Percentiles rank a stretch among this genome's conserved stretches.
phyloP scores from a whole-genome alignment of 495 filamentous ascomycete genomes.

The Bathelium albidoporum region DNA sequence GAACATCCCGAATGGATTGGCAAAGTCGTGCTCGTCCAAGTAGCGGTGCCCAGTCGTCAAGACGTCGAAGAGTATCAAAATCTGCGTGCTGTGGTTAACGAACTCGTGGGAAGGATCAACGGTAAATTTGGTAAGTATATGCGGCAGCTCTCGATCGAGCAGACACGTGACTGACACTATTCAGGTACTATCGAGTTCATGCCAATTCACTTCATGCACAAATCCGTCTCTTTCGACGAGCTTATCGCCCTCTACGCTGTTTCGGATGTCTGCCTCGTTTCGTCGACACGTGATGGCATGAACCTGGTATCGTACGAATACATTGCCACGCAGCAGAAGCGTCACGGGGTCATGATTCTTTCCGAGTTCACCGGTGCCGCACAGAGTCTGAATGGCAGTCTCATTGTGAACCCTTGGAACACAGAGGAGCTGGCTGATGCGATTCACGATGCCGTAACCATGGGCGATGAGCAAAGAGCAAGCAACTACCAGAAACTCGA shows the following conservation, averaged over 20 bases:
- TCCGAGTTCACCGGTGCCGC: constrained; percentile 90
- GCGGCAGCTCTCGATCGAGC: background rate
- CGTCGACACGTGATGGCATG: constrained; percentile 92
- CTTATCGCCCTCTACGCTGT: constrained; percentile 86
- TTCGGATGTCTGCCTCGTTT: constrained; percentile 80
- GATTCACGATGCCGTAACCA: constrained; percentile 73
- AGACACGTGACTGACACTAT: background rate
- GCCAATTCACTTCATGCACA: constrained; percentile 90
- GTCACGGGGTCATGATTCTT: constrained; percentile 80
- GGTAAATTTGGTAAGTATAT: constrained; percentile 62
- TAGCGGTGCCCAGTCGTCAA: constrained; percentile 81
- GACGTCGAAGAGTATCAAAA: constrained; percentile 97
- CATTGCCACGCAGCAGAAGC: constrained; percentile 74
- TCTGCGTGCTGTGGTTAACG: constrained; percentile 77
- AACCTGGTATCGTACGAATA: constrained; percentile 96
- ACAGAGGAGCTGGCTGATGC: constrained; percentile 78
- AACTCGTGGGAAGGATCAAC: constrained; percentile 84
- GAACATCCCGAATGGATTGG: constrained; percentile 88
- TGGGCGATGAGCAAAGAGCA: constrained; percentile 72
- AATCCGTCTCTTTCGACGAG: constrained; percentile 79
- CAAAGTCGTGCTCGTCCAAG: constrained; percentile 85
- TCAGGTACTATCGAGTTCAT: constrained; percentile 79
- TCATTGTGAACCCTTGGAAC: constrained; percentile 90
- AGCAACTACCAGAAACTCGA: constrained; percentile 72
- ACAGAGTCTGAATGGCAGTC: constrained; percentile 70